Conservation (phyloP, 208 protist genomes). For the Entamoeba moshkovskii region DNA sequence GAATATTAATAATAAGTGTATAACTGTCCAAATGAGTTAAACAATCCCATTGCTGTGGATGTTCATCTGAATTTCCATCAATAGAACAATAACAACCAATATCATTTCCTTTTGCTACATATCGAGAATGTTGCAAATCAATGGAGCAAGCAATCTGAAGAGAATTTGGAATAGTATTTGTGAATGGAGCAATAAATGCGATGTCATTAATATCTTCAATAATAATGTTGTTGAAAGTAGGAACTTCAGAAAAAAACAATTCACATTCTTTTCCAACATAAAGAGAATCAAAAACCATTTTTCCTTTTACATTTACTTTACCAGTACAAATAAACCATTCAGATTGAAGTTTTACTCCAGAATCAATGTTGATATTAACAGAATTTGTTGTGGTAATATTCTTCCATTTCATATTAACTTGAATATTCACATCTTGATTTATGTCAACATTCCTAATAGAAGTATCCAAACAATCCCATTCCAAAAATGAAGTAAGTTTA, state of each 20-base stretch:
- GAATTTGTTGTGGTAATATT: background rate
- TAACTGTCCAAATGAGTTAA: no score
- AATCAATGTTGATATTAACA: background rate
- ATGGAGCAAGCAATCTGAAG: background rate
- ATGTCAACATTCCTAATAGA: background rate
- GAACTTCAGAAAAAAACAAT: background rate
- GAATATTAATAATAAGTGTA: no score
- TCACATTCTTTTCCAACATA: background rate
- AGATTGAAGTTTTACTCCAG: background rate
- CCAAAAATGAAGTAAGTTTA: background rate
- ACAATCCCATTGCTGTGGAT: background rate
- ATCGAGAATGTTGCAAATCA: background rate
- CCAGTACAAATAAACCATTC: background rate
- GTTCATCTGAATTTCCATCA: background rate
- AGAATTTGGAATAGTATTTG: background rate
- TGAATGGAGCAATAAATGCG: background rate
- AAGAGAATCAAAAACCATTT: background rate
- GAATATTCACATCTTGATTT: background rate
- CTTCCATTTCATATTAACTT: background rate
- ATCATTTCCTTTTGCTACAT: background rate
- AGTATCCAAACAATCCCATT: background rate
- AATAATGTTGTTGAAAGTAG: background rate
- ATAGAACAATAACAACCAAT: background rate
- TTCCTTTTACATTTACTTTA: background rate
- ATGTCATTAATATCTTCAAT: background rate